Evolutionary conservation across 2,329 filamentous ascomycete genomes (phyloP), one percentile per base, ranked within the genome.

Genomic region (Curvularia eragrostidis): DNA sequence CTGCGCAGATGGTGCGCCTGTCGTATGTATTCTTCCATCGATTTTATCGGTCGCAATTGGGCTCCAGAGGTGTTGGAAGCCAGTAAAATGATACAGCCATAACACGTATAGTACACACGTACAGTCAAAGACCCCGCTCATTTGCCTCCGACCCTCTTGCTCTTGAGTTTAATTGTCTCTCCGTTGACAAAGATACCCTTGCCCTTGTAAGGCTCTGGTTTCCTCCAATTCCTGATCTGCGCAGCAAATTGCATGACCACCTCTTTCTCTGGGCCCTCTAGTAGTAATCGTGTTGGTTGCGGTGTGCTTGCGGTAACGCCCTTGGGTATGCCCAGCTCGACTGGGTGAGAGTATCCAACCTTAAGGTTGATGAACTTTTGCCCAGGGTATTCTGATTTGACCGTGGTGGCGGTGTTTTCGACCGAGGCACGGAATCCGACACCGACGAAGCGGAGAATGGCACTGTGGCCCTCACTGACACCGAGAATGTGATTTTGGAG

Each of bases 121-220:
- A 55, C 56, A 59, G 15, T 12, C 3, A 24, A 7, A 39, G n/a
- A 10, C 10, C 23, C 21, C 49, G 13, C 49, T 68, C 65, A 83
- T 68, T 82, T 83, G 69, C 55, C 55, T 18, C 55, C 55, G 12
- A 82, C 82, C 76, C 82, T 82, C 89, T 97, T 99, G 73, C 91
- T 90, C 89, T 99, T 99, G 79, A 99, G 79, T 85, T 90, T 96
- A 81, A 99, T 97, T 28, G 93, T 97, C 84, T 99, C 93, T 63
- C 93, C 92, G 74, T 98, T 96, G 70, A 99, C 89, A 77, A 98
- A 99, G 69, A 99, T 96, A 70, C 95, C 95, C 87, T 99, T 98
- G 67, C 95, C 95, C 87, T 99, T 99, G 80, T 99, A 99, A 65
- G 95, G 95, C 81, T 99, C 95, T 28, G 95, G 95, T 64, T 85